These are phyloP conservation scores for Candolleomyces aberdarensis DNA, from an alignment of 768 basidiomycete genomes.

Conservation along the genomic window DNA sequence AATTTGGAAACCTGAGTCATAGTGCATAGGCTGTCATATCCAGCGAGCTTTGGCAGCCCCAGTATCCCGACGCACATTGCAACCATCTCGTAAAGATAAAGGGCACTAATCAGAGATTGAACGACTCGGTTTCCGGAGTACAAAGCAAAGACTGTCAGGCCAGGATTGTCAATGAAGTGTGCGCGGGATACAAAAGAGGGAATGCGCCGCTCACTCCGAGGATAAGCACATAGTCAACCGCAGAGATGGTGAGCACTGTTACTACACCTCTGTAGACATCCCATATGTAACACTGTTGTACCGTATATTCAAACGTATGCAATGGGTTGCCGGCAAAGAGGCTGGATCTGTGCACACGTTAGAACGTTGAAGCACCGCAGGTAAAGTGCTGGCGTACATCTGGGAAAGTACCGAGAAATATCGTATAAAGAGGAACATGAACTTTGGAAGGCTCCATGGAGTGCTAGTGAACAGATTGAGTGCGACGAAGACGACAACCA, in stretches of 20 bases:
- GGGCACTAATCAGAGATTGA: conserved; percentile 19
- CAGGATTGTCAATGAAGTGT: too few relatives aligned
- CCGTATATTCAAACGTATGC: conserved; percentile 29
- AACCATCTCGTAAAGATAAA: conserved; percentile 28
- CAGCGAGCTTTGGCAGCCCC: conserved; percentile 24
- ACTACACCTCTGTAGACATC: conserved; percentile 39
- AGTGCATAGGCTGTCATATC: conserved; percentile 31
- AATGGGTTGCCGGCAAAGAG: conserved; percentile 29
- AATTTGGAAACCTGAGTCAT: conserved; percentile 23
- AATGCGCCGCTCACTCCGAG: conserved; percentile 24
- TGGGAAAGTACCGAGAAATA: conserved; percentile 35
- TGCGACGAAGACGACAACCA: not conserved
- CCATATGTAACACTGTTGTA: conserved; percentile 42
- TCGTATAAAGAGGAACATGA: conserved; percentile 33
- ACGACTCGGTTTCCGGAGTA: conserved; percentile 34
- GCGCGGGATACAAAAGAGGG: not conserved
- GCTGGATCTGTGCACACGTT: conserved; percentile 23
- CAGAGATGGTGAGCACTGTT: conserved; percentile 22
- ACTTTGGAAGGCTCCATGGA: conserved; percentile 33
- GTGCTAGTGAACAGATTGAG: not conserved
- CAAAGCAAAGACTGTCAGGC: conserved; percentile 32
- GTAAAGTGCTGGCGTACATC: conserved; percentile 22
- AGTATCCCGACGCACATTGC: conserved; percentile 30
- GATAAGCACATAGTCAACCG: conserved; percentile 38
- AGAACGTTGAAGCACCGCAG: not conserved